Evolutionary conservation across 306 rosid genomes (phyloP), one percentile per base, ranked within the genome.

Genomic region (Sicyos edulis): DNA sequence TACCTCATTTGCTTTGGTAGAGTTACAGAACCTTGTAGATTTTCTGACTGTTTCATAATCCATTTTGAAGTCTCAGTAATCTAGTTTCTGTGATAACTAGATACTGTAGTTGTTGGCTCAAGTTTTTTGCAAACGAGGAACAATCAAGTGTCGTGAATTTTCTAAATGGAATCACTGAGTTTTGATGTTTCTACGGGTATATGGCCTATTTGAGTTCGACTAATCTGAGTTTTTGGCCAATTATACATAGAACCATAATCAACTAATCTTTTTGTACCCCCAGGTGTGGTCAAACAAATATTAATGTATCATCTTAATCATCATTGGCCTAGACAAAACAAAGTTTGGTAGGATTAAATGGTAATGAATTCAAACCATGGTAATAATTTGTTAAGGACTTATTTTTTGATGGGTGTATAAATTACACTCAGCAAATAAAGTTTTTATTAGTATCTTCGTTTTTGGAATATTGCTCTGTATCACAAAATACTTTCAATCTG

Each of bases 1-100:
- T 64, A 42, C 29, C 42, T 40, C 51, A 63, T n/a, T 17, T 64
- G 53, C 17, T 64, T 42, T 42, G 32, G 53, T 17, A 64, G 37
- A 32, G 52, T 42, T 64, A 42, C 26, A 14, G 53, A 42, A 42
- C 32, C 52, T 64, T 64, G 52, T 64, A 64, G 54, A 65, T 19
- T 65, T 65, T 42, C 54, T 12, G 71, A 65, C 71, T 42, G 17
- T 65, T 44, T 44, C 17, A 42, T 42, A 19, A 19, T 19, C 11
- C 71, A 65, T 65, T 65, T 65, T 20, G 54, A 65, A 44, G 17
- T 65, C 29, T 42, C 12, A 6, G 12, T 19, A 17, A 5, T 44
- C n/a, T 17, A 19, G 29, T 17, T 64, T 64, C 52, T 40, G n/a
- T 64, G 70, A 17, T 40, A 9, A 62, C 8, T 34, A 34, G 15